Conservation (phyloP, 2,329 filamentous ascomycete genomes). For the Pseudocercospora eumusae region DNA sequence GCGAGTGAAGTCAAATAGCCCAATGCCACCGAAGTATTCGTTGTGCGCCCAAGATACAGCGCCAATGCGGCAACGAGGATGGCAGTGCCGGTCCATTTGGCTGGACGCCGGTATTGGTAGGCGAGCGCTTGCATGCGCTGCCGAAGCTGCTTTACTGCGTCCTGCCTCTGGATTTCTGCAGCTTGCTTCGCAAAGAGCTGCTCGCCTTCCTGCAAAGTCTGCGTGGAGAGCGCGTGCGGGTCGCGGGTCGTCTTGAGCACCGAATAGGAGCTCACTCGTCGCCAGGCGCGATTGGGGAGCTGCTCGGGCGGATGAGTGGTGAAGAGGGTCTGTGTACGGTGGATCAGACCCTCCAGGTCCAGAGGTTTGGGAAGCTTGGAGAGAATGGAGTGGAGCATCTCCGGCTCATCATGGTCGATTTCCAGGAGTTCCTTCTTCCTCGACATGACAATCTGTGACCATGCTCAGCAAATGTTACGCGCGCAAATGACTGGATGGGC, state of each 20-base stretch:
- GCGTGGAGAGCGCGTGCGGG: slow-evolving; percentile 51
- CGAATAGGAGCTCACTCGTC: slow-evolving; percentile 69
- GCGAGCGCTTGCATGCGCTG: slow-evolving; percentile 45
- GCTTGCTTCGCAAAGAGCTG: slow-evolving; percentile 70
- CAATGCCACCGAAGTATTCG: slow-evolving; percentile 8
- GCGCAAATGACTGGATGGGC: not conserved
- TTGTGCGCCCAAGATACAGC: slow-evolving; percentile 42
- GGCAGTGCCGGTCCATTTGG: slow-evolving; percentile 55
- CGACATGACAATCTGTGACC: slow-evolving; percentile 69
- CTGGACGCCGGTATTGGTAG: slow-evolving; percentile 67
- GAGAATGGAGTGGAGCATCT: slow-evolving; percentile 87
- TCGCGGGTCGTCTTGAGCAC: slow-evolving; percentile 80
- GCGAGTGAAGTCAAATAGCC: slow-evolving; percentile 1
- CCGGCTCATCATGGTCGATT: slow-evolving; percentile 77
- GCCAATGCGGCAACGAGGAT: slow-evolving; percentile 68
- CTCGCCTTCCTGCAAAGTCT: slow-evolving; percentile 67
- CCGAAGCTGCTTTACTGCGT: slow-evolving; percentile 57
- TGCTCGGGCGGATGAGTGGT: slow-evolving; percentile 68
- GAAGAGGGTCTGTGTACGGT: slow-evolving; percentile 65
- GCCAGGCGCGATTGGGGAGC: slow-evolving; percentile 67
- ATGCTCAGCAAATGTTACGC: slow-evolving; percentile 5
- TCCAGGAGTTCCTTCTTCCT: slow-evolving; percentile 83
- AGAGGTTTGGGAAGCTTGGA: slow-evolving; percentile 82
- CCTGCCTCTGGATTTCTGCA: slow-evolving; percentile 67
- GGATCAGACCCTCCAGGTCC: slow-evolving; percentile 76